Conservation (phyloP, 306 rosid species). For the Cicer yamashitae region DNA sequence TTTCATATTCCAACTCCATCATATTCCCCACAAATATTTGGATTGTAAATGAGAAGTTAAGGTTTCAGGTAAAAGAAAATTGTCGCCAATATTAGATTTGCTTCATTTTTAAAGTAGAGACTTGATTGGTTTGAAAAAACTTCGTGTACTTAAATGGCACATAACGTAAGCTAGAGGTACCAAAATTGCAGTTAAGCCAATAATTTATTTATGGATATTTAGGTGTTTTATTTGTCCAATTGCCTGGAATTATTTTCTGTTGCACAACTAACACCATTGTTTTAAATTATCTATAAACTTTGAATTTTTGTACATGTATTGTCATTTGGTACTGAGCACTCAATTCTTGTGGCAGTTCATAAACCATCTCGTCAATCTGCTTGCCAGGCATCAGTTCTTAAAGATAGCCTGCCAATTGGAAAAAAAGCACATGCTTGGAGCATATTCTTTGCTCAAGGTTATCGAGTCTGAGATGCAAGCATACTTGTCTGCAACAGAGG, state of each 20-base stretch:
- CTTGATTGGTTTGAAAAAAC: background rate
- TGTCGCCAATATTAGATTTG: background rate
- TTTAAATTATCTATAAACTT: slow-evolving; percentile 36
- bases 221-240: slow-evolving; percentile 34
- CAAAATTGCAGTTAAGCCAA: background rate
- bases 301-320: slow-evolving; percentile 29
- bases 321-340: slow-evolving; percentile 32
- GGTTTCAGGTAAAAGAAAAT: background rate
- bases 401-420: slow-evolving; percentile 96
- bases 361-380: slow-evolving; percentile 93
- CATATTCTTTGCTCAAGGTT: slow-evolving; percentile 88
- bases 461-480: slow-evolving; percentile 92
- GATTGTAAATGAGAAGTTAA: background rate
- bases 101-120: background rate
- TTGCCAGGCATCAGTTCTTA: slow-evolving; percentile 89
- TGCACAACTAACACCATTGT: background rate
- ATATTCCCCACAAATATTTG: background rate
- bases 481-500: slow-evolving; percentile 81
- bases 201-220: background rate
- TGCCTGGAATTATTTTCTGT: slow-evolving; percentile 17
- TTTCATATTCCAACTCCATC: background rate
- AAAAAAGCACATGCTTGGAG: slow-evolving; percentile 94
- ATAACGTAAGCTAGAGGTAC: background rate
- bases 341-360: slow-evolving; percentile 74
- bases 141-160: background rate